Conservation (phyloP, 257 asterid species). For the Coffea canephora region DNA sequence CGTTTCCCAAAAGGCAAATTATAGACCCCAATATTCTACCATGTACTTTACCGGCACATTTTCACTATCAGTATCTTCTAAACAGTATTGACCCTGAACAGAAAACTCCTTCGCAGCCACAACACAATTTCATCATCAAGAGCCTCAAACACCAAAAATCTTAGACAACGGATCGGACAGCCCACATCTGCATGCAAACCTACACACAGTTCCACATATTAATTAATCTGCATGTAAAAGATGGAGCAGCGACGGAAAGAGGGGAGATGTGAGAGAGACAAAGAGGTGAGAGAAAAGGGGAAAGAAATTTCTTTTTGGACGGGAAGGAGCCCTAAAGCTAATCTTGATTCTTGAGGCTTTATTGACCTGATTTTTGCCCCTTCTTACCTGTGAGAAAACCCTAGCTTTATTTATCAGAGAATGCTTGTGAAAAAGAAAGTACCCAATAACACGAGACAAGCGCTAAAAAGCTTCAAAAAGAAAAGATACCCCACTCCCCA, state of each 20-base stretch:
- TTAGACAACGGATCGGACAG: not conserved
- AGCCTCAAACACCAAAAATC: not conserved
- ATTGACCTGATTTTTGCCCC: not conserved
- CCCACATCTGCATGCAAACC: not conserved
- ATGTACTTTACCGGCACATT: conserved; percentile 12
- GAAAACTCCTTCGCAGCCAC: not conserved
- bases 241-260: not conserved
- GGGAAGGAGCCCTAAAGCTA: conserved; percentile 25
- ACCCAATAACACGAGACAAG: conserved; percentile 22
- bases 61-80: not conserved
- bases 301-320: not conserved
- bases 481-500: conserved; percentile 33
- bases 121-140: conserved; percentile 6
- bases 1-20: conserved; percentile 47
- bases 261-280: conserved; percentile 2
- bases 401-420: conserved; percentile 45
- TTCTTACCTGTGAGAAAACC: conserved; percentile 33
- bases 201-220: not conserved
- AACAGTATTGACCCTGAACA: not conserved
- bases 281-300: not conserved
- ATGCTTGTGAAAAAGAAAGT: conserved; percentile 55
- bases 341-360: conserved; percentile 31
- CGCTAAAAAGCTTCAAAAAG: conserved; percentile 33
- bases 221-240: not conserved
- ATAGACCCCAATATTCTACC: conserved; percentile 35